phyloP scores from a whole-genome alignment of 2,329 filamentous ascomycete genomes.

The Arthroderma sp. region DNA sequence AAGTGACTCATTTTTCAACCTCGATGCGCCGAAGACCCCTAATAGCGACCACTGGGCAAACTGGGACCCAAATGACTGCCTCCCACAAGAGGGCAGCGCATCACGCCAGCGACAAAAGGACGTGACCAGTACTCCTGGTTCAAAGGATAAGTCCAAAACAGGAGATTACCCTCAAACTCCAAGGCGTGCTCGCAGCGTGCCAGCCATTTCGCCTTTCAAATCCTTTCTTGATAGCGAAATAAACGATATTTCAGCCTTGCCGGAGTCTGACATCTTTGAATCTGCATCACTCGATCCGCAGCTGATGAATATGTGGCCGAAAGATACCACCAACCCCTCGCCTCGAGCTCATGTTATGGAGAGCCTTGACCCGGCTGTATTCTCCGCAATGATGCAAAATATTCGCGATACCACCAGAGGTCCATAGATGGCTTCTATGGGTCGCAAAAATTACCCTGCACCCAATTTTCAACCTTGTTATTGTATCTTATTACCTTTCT shows the following conservation, averaged over 20 bases:
- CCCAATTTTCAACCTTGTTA: not conserved
- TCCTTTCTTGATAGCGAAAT: slow-evolving; percentile 1
- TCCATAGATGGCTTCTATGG: not conserved
- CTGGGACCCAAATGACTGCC: slow-evolving; percentile 28
- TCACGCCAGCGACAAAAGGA: not conserved
- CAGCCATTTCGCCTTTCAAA: not conserved
- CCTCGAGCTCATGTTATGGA: slow-evolving; percentile 10
- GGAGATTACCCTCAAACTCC: not conserved
- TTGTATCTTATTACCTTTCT: not conserved
- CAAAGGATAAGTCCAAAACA: not conserved
- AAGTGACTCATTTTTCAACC: slow-evolving; percentile 21
- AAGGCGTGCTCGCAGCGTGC: not conserved
- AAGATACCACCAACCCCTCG: slow-evolving; percentile 13
- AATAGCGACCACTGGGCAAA: slow-evolving; percentile 25
- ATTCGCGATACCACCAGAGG: slow-evolving; percentile 6
- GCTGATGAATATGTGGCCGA: slow-evolving; percentile 16
- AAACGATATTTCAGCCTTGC: slow-evolving; percentile 7
- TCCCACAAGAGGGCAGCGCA: slow-evolving; percentile 19
- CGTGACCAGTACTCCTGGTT: not conserved
- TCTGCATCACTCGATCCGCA: slow-evolving; percentile 23
- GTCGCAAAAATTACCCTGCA: not conserved
- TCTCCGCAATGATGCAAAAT: slow-evolving; percentile 12
- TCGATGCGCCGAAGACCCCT: slow-evolving; percentile 19
- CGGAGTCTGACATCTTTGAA: slow-evolving; percentile 22
- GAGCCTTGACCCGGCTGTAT: slow-evolving; percentile 5